Evolutionary conservation across 331 rosid genomes (phyloP), one percentile per base, ranked within the genome.

Genomic region (Pyrus hybrid): DNA sequence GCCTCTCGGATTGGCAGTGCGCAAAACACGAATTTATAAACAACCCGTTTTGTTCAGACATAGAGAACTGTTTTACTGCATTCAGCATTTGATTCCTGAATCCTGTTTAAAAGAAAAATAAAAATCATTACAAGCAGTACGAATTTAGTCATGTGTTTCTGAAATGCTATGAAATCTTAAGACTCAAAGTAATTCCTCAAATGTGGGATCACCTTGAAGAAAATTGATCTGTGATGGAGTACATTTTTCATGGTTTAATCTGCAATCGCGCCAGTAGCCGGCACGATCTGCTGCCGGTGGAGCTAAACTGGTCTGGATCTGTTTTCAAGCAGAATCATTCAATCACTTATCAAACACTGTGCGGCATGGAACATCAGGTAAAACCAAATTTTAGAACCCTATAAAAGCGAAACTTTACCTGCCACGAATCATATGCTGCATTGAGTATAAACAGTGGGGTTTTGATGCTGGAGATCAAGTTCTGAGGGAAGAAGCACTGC

Each of bases 401-500:
- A 29, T 57, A 14, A 68, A 70, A 68, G 7, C 3, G 53, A 62
- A 28, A 17, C 79, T 67, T 74, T 83, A 94, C 99, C 97, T 94
- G 97, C 97, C 97, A 94, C 26, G 96, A 85, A 82, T 94, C 97
- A 74, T 92, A 94, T 73, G 97, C 97, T 57, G 97, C 84, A 78
- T 94, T 94, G 64, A 92, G 91, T 83, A 94, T 84, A 78, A 94
- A 94, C 13, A 94, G 80, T 0, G 97, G 99, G 57, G 99, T 94
- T 78, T 61, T 79, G 49, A 92, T 81, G 57, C 84, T 80, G 76
- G 66, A 79, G 63, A 94, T 90, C 86, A 87, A 76, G 75, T 94
- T 92, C 78, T 92, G 97, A 29, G 99, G 99, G 83, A 94, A 94
- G 89, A 94, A 90, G 83, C 99, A 92, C 99, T 94, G 91, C 69